Conservation (phyloP, 83 land plant species). For the Thuja plicata region DNA sequence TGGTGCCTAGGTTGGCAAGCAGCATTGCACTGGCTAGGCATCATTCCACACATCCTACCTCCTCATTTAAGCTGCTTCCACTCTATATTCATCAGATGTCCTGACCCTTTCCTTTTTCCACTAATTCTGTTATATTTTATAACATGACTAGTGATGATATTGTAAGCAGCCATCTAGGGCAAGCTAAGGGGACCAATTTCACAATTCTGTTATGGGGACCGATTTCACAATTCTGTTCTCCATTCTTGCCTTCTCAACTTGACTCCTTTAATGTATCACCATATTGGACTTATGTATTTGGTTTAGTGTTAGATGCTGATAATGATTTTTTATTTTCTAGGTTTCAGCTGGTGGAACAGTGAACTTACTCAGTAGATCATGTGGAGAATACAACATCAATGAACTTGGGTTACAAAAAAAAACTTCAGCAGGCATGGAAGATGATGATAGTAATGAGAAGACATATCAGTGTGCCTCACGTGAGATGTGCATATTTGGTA, state of each 20-base stretch:
- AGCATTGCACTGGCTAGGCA: background rate
- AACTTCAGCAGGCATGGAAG: conserved; percentile 48
- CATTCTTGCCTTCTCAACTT: background rate
- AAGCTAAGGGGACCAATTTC: background rate
- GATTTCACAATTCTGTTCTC: background rate
- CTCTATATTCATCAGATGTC: background rate
- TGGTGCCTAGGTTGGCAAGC: background rate
- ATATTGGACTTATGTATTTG: background rate
- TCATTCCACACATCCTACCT: background rate
- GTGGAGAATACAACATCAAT: conserved; percentile 90
- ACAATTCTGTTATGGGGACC: background rate
- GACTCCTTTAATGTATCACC: background rate
- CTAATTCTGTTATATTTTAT: background rate
- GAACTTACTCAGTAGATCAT: conserved; percentile 87
- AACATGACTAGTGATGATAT: background rate
- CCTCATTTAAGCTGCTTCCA: background rate
- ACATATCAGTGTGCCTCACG: conserved; percentile 88
- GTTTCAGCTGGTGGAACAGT: conserved; percentile 86
- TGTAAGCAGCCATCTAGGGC: background rate
- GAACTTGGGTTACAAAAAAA: conserved; percentile 91
- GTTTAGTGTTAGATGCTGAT: background rate
- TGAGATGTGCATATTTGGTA: conserved; percentile 95
- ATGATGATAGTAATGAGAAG: conserved; percentile 57
- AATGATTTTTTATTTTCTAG: conserved; percentile 38
- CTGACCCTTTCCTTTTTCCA: background rate